phyloP scores from a whole-genome alignment of 371 early-diverging fungal species.

The Mucor racemosus region DNA sequence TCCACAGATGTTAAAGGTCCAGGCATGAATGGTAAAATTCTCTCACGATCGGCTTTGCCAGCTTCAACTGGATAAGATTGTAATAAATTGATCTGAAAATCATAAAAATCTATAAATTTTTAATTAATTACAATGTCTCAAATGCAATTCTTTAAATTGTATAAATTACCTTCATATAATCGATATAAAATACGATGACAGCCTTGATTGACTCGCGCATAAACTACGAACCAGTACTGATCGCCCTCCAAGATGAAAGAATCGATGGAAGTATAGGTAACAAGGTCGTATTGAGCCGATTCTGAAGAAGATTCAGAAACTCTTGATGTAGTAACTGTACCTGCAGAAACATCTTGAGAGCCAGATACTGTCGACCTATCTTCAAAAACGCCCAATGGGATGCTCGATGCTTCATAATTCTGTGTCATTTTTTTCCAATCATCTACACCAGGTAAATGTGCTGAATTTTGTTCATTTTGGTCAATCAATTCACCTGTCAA shows the following conservation, averaged over 20 bases:
- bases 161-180: conserved; percentile 57
- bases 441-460: conserved; percentile 65
- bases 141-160: neutral
- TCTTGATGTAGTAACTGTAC: neutral
- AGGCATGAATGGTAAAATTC: conserved; percentile 76
- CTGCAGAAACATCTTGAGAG: conserved; percentile 6
- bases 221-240: conserved; percentile 66
- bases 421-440: conserved; percentile 73
- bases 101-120: conserved; percentile 63
- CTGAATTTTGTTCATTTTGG: conserved; percentile 57
- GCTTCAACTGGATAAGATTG: conserved; percentile 70
- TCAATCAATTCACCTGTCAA: conserved; percentile 62
- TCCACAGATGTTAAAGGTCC: conserved; percentile 56
- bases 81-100: conserved; percentile 71
- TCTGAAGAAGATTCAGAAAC: conserved; percentile 20
- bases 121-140: neutral
- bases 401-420: conserved; percentile 54
- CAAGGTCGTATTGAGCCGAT: conserved; percentile 12
- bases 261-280: conserved; percentile 61
- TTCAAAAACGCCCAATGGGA: conserved; percentile 37
- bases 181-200: conserved; percentile 63
- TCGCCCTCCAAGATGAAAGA: conserved; percentile 62
- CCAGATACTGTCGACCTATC: conserved; percentile 5
- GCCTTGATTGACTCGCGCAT: conserved; percentile 52
- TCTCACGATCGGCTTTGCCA: conserved; percentile 59